These are phyloP conservation scores for Ascochyta fabae DNA, from an alignment of 2,329 filamentous ascomycete species.

Conservation along the genomic window DNA sequence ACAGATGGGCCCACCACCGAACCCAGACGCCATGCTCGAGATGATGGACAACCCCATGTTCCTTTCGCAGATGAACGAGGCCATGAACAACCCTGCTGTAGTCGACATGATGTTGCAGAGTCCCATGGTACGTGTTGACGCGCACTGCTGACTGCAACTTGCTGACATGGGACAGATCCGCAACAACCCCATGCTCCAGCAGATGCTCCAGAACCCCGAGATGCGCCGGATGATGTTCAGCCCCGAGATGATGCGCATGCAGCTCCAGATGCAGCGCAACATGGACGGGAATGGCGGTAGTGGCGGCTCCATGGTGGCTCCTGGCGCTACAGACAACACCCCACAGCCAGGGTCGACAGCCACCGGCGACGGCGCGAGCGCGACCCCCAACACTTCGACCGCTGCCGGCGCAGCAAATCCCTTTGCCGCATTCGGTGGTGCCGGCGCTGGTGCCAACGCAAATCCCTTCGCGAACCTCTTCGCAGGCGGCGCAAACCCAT, in stretches of 20 bases:
- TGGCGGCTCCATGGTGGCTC: slow-evolving; percentile 73
- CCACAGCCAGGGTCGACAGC: slow-evolving; percentile 54
- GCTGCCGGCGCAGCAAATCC: slow-evolving; percentile 52
- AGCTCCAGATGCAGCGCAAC: slow-evolving; percentile 78
- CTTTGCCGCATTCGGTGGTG: slow-evolving; percentile 53
- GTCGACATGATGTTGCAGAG: slow-evolving; percentile 76
- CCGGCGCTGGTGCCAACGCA: slow-evolving; percentile 38
- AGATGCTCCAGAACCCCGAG: slow-evolving; percentile 86
- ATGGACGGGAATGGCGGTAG: slow-evolving; percentile 60
- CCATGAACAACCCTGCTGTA: slow-evolving; percentile 92
- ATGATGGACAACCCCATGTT: slow-evolving; percentile 91
- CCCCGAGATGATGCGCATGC: slow-evolving; percentile 81
- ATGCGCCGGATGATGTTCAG: slow-evolving; percentile 94
- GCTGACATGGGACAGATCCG: slow-evolving; percentile 63
- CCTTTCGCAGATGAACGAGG: slow-evolving; percentile 87
- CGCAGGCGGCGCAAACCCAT: slow-evolving; percentile 44
- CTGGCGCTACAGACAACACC: slow-evolving; percentile 88
- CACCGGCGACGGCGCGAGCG: slow-evolving; percentile 26
- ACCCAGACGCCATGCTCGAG: slow-evolving; percentile 78
- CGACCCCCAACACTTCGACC: slow-evolving; percentile 40
- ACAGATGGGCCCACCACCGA: slow-evolving; percentile 90
- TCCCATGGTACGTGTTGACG: slow-evolving; percentile 57
- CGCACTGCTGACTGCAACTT: background rate
- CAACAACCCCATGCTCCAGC: slow-evolving; percentile 84
- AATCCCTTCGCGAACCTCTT: slow-evolving; percentile 71